Percentiles rank a stretch among this genome's conserved stretches.
These are phyloP conservation scores for Maudiozyma pseudohumilis DNA, from an alignment of 805 yeast genomes.

Conservation along the genomic window DNA sequence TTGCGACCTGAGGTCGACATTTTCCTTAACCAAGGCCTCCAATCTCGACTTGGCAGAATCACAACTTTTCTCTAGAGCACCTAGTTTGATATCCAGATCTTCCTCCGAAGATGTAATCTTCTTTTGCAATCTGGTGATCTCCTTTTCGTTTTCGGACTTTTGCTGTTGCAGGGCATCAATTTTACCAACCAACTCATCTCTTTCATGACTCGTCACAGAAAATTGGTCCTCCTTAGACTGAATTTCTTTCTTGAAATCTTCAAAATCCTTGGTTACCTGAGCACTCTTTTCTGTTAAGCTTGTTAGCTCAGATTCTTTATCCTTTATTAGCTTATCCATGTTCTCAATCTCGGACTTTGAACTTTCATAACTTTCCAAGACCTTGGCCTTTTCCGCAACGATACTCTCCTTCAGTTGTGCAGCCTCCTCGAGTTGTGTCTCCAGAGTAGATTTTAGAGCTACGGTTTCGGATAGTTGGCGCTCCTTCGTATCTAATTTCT, in stretches of 20 bases:
- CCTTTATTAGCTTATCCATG: conserved; percentile 13
- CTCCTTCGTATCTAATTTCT: conserved; percentile 39
- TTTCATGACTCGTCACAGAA: conserved; percentile 4
- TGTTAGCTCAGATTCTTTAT: conserved; percentile 24
- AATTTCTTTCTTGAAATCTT: conserved; percentile 34
- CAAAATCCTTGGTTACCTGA: conserved; percentile 44
- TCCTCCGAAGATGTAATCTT: conserved; percentile 26
- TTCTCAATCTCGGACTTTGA: conserved; percentile 12
- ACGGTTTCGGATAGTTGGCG: conserved; percentile 35
- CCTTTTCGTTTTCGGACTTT: conserved; percentile 25
- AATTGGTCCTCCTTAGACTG: conserved; percentile 1
- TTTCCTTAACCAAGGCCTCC: conserved; percentile 35
- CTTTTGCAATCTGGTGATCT: conserved; percentile 26
- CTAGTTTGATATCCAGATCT: conserved; percentile 30
- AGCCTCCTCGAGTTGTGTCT: conserved; percentile 18
- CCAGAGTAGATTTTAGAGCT: conserved; percentile 30
- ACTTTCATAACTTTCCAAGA: conserved; percentile 14
- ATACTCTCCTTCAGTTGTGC: conserved; percentile 14
- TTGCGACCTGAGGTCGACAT: conserved; percentile 33
- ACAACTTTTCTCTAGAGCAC: conserved; percentile 27
- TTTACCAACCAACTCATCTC: conserved; percentile 6
- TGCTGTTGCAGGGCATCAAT: conserved; percentile 7
- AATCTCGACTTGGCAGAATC: conserved; percentile 31
- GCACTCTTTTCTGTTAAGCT: conserved; percentile 1
- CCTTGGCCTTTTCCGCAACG: conserved; percentile 19